Evolutionary conservation across 169 alveolate species (phyloP).

Genomic region (Plasmodium vinckei): DNA sequence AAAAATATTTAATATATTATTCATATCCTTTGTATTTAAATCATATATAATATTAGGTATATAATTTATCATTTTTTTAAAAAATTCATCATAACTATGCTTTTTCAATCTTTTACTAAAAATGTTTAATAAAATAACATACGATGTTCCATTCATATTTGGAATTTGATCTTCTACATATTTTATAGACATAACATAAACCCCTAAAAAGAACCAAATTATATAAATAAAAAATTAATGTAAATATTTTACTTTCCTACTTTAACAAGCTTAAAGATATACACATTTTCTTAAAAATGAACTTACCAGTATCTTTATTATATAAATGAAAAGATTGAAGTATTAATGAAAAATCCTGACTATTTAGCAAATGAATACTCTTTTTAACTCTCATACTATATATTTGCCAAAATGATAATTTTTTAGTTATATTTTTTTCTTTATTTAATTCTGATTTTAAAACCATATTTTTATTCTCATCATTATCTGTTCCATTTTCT

Average conservation of each 20-base stretch:
- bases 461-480: not conserved
- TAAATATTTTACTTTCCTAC: too few species aligned
- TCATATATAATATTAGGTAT: constrained; percentile 64
- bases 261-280: too few species aligned
- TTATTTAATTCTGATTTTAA: not conserved
- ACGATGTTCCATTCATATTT: constrained; percentile 45
- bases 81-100: constrained; percentile 55
- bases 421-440: constrained; percentile 5
- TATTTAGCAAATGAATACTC: constrained; percentile 32
- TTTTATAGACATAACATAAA: constrained; percentile 44
- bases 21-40: constrained; percentile 49
- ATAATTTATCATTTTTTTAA: constrained; percentile 52
- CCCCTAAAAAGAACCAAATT: constrained; percentile 11
- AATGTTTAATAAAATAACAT: constrained; percentile 49
- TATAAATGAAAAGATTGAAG: constrained; percentile 69
- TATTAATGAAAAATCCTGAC: constrained; percentile 35
- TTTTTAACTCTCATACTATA: constrained; percentile 65
- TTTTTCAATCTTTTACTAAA: constrained; percentile 59
- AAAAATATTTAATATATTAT: constrained; percentile 41
- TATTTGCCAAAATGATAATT: constrained; percentile 68
- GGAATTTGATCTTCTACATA: constrained; percentile 35
- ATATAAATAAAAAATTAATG: not conserved
- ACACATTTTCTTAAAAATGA: not conserved
- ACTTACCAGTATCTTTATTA: constrained; percentile 68
- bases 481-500: not conserved